Base-by-base conservation (phyloP, 2,329 filamentous ascomycete species). In the Venturia nashicola region DNA sequence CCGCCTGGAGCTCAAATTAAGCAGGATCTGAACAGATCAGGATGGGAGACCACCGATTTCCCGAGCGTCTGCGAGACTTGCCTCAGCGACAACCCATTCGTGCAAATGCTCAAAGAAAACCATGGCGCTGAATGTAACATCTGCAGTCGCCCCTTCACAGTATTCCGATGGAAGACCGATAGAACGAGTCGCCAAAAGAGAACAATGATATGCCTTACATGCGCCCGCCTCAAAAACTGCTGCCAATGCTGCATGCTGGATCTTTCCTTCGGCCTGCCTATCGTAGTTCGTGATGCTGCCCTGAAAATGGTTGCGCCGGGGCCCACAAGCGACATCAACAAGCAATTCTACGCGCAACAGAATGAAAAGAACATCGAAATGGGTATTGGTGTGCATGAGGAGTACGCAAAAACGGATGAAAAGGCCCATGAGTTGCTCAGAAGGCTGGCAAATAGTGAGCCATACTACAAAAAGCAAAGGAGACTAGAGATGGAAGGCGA, bases 161-260 rank as follows among this genome's bases (percentile, higher is more conserved):
- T 97, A 63, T 99, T 99, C 75, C 86, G 87, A 70, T 99, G 93
- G 93, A 93, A 93, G 70, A 87, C 90, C 67, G 92, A 96, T 74
- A 90, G 94, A 65, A 94, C 92, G 2, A 86, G 91, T 34, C 89
- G 92, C 67, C 92, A 93, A 75, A 96, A 95, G 77, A 87, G 90
- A 68, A 97, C 93, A 63, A 96, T 90, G 71, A 95, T 97, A 71
- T 99, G 94, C 76, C 82, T 99, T 32, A 99, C 94, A 48, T 99
- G 94, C 79, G 93, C 94, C 27, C 89, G 94, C 55, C 82, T 97
- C 68, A 99, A 99, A 78, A 99, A 99, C 79, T 97, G 94, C 79
- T 99, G 94, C 73, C 94, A 99, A 79, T 93, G 88, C 77, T 99
- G 94, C 80, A 97, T 97, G 91, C 87, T 99, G 62, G 94, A 99